phyloP scores from a whole-genome alignment of 2,329 filamentous ascomycete genomes.

The Aspergillus pseudoterreus region DNA sequence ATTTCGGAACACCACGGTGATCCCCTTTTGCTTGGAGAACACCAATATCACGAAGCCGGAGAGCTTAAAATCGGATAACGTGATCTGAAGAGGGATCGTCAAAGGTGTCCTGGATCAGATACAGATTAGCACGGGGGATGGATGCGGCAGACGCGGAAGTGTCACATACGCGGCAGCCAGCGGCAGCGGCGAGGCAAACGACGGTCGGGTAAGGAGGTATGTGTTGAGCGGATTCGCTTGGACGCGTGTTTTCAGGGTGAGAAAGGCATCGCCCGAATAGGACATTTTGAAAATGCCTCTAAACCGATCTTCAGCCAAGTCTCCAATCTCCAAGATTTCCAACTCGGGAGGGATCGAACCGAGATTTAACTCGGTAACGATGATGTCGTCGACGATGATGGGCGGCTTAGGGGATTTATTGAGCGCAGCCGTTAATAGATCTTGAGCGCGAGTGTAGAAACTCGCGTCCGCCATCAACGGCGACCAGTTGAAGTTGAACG shows the following conservation, averaged over 20 bases:
- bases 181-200: conserved; percentile 88
- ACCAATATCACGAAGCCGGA: conserved; percentile 97
- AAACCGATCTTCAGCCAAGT: conserved; percentile 94
- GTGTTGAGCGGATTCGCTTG: conserved; percentile 98
- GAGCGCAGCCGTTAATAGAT: conserved; percentile 88
- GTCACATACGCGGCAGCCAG: conserved; percentile 68
- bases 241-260: conserved; percentile 92
- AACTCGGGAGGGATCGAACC: conserved; percentile 91
- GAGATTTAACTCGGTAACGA: conserved; percentile 95
- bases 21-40: conserved; percentile 94
- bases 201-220: conserved; percentile 84
- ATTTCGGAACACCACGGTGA: conserved; percentile 96
- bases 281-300: conserved; percentile 99
- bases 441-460: conserved; percentile 85
- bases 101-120: conserved; percentile 62
- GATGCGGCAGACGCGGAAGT: neutral
- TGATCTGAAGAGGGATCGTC: conserved; percentile 97
- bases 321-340: conserved; percentile 96
- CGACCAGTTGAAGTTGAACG: conserved; percentile 99
- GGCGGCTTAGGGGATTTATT: conserved; percentile 98
- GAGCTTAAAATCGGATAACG: conserved; percentile 88
- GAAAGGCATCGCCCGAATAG: conserved; percentile 89
- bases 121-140: conserved; percentile 1
- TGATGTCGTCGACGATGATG: conserved; percentile 98
- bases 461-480: conserved; percentile 91